Conservation (phyloP, 2,329 filamentous ascomycete genomes). For the Mariannaea sp. region DNA sequence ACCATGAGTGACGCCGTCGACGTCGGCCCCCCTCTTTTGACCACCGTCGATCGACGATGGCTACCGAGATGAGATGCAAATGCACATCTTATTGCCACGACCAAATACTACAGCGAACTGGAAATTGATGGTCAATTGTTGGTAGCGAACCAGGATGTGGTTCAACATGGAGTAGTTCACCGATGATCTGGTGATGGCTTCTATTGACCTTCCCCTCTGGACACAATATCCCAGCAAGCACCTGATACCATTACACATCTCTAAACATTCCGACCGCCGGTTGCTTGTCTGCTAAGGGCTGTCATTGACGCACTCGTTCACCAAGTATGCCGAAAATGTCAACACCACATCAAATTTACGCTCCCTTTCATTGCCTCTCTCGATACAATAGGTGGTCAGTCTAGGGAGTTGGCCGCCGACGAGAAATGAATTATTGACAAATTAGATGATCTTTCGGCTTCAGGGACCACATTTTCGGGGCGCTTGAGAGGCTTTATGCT, state of each 20-base stretch:
- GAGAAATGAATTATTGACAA: constrained; percentile 4
- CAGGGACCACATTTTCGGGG: constrained; percentile 4
- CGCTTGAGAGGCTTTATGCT: constrained; percentile 9
- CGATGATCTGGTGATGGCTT: constrained; percentile 29
- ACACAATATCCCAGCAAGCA: constrained; percentile 19
- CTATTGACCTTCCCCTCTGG: constrained; percentile 22
- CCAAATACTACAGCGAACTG: neutral
- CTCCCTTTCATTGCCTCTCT: neutral
- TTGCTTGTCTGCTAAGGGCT: constrained; percentile 11
- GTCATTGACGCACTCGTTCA: constrained; percentile 13
- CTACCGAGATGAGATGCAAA: constrained; percentile 18
- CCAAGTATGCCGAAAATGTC: constrained; percentile 6
- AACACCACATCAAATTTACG: constrained; percentile 5
- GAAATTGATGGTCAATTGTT: constrained; percentile 9
- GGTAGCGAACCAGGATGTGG: constrained; percentile 6
- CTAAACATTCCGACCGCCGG: neutral
- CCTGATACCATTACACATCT: constrained; percentile 14
- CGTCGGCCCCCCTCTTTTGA: neutral
- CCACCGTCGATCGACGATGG: constrained; percentile 18
- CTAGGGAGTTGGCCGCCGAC: too few relatives aligned
- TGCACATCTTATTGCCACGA: constrained; percentile 11
- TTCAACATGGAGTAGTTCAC: constrained; percentile 11
- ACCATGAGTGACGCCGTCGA: neutral
- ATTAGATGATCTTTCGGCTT: constrained; percentile 3
- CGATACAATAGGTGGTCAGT: constrained; percentile 1